These are phyloP conservation scores for Scalesia atractyloides DNA, from an alignment of 129 eudicot species.

Conservation along the genomic window DNA sequence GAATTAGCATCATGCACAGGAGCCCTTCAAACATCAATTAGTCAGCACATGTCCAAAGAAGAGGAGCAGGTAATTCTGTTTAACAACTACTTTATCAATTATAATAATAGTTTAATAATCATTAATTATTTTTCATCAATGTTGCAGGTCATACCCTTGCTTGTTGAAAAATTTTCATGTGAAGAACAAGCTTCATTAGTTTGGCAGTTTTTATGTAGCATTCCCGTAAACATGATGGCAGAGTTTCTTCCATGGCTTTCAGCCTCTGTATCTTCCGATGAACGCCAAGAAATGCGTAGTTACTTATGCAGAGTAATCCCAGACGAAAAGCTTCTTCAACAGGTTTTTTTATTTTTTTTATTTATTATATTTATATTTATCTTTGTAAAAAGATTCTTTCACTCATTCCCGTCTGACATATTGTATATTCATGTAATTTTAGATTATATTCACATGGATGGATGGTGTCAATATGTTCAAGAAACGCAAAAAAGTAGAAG, in stretches of 20 bases:
- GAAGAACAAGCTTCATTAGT: conserved; percentile 97
- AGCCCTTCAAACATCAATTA: conserved; percentile 92
- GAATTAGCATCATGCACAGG: conserved; percentile 96
- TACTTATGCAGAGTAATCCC: conserved; percentile 81
- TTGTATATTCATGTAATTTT: conserved; percentile 25
- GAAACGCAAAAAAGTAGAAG: conserved; percentile 55
- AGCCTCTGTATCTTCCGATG: conserved; percentile 84
- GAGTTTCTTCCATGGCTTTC: conserved; percentile 99
- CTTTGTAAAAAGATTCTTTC: conserved; percentile 5
- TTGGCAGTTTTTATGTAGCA: conserved; percentile 97
- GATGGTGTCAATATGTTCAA: conserved; percentile 58
- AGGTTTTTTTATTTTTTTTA: conserved; percentile 41
- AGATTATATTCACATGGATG: conserved; percentile 96
- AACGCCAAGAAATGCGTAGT: conserved; percentile 86
- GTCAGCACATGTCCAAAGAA: conserved; percentile 98
- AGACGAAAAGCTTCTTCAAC: conserved; percentile 89
- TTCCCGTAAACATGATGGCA: conserved; percentile 98
- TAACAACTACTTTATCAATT: no score
- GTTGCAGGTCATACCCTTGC: conserved; percentile 85
- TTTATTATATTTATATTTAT: conserved; percentile 26
- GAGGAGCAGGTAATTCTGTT: conserved; percentile 99
- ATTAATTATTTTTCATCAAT: no score
- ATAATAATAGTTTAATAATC: no score
- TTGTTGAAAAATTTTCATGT: conserved; percentile 86
- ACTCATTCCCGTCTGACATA: conserved; percentile 17